phyloP scores from a whole-genome alignment of 2,329 filamentous ascomycete genomes.

The Lachnellula willkommii region DNA sequence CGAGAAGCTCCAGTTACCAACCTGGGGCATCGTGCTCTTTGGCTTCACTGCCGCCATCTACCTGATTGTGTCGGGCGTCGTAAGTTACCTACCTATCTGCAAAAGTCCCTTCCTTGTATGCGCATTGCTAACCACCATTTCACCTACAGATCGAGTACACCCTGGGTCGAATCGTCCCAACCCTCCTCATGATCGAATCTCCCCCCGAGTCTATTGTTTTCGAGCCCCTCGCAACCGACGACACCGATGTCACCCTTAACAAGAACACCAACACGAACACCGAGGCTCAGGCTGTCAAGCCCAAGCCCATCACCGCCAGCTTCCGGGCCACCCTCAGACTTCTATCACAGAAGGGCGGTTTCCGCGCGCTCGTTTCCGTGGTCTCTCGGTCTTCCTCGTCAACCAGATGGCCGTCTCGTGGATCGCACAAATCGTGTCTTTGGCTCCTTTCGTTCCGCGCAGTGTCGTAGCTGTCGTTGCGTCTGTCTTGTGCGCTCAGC shows the following conservation, averaged over 20 bases:
- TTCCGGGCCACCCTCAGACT: constrained; percentile 54
- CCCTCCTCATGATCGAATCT: constrained; percentile 59
- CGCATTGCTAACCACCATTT: too few relatives aligned
- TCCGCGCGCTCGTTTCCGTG: constrained; percentile 63
- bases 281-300: constrained; percentile 41
- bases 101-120: background rate
- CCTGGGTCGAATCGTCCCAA: constrained; percentile 53
- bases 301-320: constrained; percentile 56
- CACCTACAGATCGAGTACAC: constrained; percentile 47
- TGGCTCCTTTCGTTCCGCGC: constrained; percentile 38
- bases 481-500: constrained; percentile 57
- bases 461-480: constrained; percentile 50
- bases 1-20: background rate
- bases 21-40: background rate
- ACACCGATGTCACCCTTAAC: constrained; percentile 28
- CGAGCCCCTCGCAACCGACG: constrained; percentile 34
- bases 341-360: constrained; percentile 59
- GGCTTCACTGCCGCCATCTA: background rate
- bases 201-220: constrained; percentile 45
- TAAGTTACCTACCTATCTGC: background rate
- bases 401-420: constrained; percentile 37
- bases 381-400: constrained; percentile 47
- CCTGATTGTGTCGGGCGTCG: background rate
- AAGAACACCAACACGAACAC: constrained; percentile 26
- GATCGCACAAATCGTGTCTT: constrained; percentile 34